These are phyloP conservation scores for Scedosporium apiospermum DNA, from an alignment of 2,329 filamentous ascomycete species.

Conservation along the genomic window DNA sequence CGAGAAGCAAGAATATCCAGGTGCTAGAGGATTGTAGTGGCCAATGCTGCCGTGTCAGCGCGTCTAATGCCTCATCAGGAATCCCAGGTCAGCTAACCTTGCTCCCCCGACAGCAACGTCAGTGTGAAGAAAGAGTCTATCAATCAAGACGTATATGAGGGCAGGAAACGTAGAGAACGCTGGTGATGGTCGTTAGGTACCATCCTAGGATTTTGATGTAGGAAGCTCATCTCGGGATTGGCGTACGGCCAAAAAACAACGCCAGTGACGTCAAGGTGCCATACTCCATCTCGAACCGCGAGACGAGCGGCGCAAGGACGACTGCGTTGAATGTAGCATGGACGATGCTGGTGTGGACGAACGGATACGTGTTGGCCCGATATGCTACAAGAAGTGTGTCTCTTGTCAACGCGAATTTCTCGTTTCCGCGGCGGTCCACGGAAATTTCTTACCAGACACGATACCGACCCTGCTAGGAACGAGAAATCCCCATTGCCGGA, in stretches of 20 bases:
- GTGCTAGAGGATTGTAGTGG: slow-evolving; percentile 43
- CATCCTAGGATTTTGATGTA: slow-evolving; percentile 10
- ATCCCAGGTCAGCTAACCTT: slow-evolving; percentile 45
- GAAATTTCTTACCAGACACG: not conserved
- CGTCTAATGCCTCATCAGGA: not conserved
- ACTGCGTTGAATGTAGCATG: slow-evolving; percentile 73
- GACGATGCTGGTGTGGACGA: slow-evolving; percentile 74
- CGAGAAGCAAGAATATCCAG: slow-evolving; percentile 85
- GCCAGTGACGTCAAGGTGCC: slow-evolving; percentile 82
- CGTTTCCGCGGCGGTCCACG: too few relatives aligned
- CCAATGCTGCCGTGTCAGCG: not conserved
- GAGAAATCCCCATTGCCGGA: slow-evolving; percentile 69
- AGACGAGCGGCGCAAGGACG: slow-evolving; percentile 77
- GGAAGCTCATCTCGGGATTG: not conserved
- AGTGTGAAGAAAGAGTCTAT: slow-evolving; percentile 59
- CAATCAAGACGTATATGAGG: slow-evolving; percentile 68
- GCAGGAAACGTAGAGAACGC: slow-evolving; percentile 76
- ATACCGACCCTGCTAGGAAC: slow-evolving; percentile 63
- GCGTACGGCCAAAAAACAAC: slow-evolving; percentile 84
- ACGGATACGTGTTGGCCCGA: slow-evolving; percentile 81
- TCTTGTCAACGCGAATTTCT: not conserved
- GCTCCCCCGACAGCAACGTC: slow-evolving; percentile 74
- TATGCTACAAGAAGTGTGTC: slow-evolving; percentile 53
- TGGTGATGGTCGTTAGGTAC: slow-evolving; percentile 21
- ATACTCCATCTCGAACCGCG: slow-evolving; percentile 87